These are phyloP conservation scores for Penicillium nucicola DNA, from an alignment of 495 filamentous ascomycete species.

Conservation along the genomic window DNA sequence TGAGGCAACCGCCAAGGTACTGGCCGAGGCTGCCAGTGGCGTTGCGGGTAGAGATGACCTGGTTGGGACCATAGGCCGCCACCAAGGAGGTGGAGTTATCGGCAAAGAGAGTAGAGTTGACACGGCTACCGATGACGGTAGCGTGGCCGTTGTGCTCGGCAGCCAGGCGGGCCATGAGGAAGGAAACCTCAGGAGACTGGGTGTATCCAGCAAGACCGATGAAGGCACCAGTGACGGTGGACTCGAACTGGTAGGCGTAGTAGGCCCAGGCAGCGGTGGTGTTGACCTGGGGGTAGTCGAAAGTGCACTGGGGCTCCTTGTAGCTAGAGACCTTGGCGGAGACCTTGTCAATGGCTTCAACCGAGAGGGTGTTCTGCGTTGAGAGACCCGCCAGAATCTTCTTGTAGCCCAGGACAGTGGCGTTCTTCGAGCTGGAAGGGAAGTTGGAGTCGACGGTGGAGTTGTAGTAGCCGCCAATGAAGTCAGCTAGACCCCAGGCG, in stretches of 20 bases:
- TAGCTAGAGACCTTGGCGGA: conserved; percentile 14
- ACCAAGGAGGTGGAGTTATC: conserved; percentile 22
- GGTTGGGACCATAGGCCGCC: conserved; percentile 23
- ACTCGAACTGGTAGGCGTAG: conserved; percentile 24
- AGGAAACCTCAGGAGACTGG: conserved; percentile 31
- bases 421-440: conserved; percentile 15
- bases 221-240: conserved; percentile 23
- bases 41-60: conserved; percentile 20
- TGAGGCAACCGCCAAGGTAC: conserved; percentile 26
- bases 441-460: conserved; percentile 19
- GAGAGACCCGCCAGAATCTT: conserved; percentile 23
- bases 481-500: conserved; percentile 21
- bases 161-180: conserved; percentile 31
- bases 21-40: conserved; percentile 26
- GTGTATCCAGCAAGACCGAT: conserved; percentile 32
- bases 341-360: conserved; percentile 23
- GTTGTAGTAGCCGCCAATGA: conserved; percentile 25
- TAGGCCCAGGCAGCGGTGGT: conserved; percentile 15
- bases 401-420: conserved; percentile 15
- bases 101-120: conserved; percentile 21
- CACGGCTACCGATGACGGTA: conserved; percentile 22
- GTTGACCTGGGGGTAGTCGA: conserved; percentile 17
- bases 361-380: conserved; percentile 22
- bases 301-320: conserved; percentile 20
- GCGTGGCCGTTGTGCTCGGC: conserved; percentile 27